These are phyloP conservation scores for Panaeolus cyanescens DNA, from an alignment of 768 basidiomycete species.

Conservation along the genomic window DNA sequence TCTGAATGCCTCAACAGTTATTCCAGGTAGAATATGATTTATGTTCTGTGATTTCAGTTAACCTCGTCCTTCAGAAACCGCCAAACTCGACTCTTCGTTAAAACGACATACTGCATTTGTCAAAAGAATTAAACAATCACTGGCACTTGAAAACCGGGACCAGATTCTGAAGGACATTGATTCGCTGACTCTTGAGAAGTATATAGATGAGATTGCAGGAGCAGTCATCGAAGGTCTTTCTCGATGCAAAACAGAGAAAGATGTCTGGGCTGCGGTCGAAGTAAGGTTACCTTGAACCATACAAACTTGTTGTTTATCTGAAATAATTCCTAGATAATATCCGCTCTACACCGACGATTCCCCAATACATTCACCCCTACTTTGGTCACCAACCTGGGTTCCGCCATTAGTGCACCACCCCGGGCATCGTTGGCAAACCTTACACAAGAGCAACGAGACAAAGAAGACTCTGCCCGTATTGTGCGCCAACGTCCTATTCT, in stretches of 20 bases:
- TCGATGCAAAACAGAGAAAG: slow-evolving; percentile 90
- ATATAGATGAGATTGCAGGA: slow-evolving; percentile 90
- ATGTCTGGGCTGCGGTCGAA: slow-evolving; percentile 91
- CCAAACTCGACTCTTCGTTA: slow-evolving; percentile 89
- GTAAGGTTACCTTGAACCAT: slow-evolving; percentile 42
- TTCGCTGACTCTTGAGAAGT: slow-evolving; percentile 89
- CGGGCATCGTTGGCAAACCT: slow-evolving; percentile 57
- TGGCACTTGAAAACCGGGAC: slow-evolving; percentile 80
- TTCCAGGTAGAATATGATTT: slow-evolving; percentile 43
- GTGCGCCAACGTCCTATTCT: slow-evolving; percentile 82
- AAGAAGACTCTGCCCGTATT: slow-evolving; percentile 83
- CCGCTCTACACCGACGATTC: slow-evolving; percentile 86
- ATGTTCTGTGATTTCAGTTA: slow-evolving; percentile 6
- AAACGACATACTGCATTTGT: slow-evolving; percentile 96
- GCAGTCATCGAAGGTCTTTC: slow-evolving; percentile 84
- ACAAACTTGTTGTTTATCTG: neutral
- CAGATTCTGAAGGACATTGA: slow-evolving; percentile 93
- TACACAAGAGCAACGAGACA: slow-evolving; percentile 82
- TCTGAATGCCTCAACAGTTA: slow-evolving; percentile 49
- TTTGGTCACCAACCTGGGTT: slow-evolving; percentile 59
- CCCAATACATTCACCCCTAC: slow-evolving; percentile 75
- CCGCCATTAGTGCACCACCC: slow-evolving; percentile 60
- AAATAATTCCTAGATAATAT: slow-evolving; percentile 68
- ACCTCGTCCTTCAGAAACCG: slow-evolving; percentile 48
- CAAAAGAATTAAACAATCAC: slow-evolving; percentile 87